Base-by-base conservation (phyloP, 2,329 filamentous ascomycete species). In the Ophiostoma fasciatum region DNA sequence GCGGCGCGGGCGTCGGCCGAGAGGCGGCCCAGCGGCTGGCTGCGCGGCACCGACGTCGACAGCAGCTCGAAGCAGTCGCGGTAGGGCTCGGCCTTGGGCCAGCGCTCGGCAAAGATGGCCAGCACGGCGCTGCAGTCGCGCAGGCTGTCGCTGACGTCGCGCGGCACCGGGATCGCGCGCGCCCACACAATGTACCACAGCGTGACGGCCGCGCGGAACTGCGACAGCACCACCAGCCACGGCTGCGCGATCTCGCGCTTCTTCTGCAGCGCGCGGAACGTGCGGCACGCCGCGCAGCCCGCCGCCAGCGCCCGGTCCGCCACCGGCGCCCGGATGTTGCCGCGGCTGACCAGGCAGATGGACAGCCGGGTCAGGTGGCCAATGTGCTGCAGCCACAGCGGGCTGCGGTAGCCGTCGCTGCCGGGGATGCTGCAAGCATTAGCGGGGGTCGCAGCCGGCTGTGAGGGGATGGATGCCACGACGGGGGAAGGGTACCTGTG, bases 21-120 rank as follows among this genome's bases (percentile, higher is more conserved):
- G 12, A 36, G 15, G 17, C 17, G 13, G 9, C 38, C 38, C 7
- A 27, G 25, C 3, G 38, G 38, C 25, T 36, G 23, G 30, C 38
- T 26, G 4, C 33, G 38, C 7, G 38, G 38, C 6, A 39, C 33
- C 7, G 38, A 14, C 6, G 33, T 27, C 2, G 49, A 47, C 7
- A 58, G 42, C 3, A 54, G 41, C 15, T 57, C 54, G 33, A 58
- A 57, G 3, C 52, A 50, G 33, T 58, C 54, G n/a, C 53, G 36
- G 12, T 57, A 31, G 10, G 49, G 53, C 17, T 56, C 51, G 1
- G 53, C 51, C 37, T 53, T 51, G 7, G 54, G 48, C 54, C 56
- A 58, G 1, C 49, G 48, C 36, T 57, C 53, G 0, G 54, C 52
- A 36, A 56, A 50, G 14, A 55, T 51, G 6, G 55, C 50, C 10